Base-by-base conservation (phyloP, 73 alveolate genomes). In the Symbiodinium pilosum region DNA sequence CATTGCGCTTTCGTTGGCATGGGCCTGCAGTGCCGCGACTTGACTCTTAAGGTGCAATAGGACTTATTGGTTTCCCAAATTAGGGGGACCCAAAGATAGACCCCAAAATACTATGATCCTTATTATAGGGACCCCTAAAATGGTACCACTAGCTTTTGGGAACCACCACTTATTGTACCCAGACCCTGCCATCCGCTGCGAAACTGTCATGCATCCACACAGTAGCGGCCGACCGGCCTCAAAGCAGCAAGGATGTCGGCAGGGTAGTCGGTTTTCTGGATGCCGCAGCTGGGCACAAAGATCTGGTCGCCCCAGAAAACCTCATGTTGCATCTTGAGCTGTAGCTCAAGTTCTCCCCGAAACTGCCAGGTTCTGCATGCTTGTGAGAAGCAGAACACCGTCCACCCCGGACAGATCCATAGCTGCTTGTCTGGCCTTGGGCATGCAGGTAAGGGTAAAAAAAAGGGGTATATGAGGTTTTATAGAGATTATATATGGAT, bases 271-370 rank as follows among this genome's bases (percentile, higher is more conserved):
- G 86, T 88, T 71, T 56, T 39, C 51, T 39, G 43, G 51, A 88
- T 88, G 47, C 95, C 95, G 34, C 95, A 88, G 83, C 91, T 68
- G 28, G 96, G 98, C 56, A 92, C 98, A 34, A 92, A 92, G 47
- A 92, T 73, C 86, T 92, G 98, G 83, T 92, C 98, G 56, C 98
- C 98, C 98, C 98, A 92, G 81, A 92, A 92, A 51, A 92, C 98
- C 95, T 88, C 44, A 69, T 36, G 16, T 30, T 21, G 41, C 84
- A 69, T 30, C 7, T 30, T 21, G 71, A 54, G 71, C 2, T n/a
- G n/a, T n/a, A n/a, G n/a, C n/a, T 30, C 34, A 54, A 54, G 34
- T 26, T 24, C 32, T 54, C 30, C 73, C 20, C 20, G 73, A n/a
- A 26, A 26, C 20, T 26, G 73, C 26, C 73, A 24, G 73, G 26